A percentile compares a stretch with the other conserved stretches of the same genome.
phyloP scores from a whole-genome alignment of 768 basidiomycete genomes.

The Podaxis rugospora region DNA sequence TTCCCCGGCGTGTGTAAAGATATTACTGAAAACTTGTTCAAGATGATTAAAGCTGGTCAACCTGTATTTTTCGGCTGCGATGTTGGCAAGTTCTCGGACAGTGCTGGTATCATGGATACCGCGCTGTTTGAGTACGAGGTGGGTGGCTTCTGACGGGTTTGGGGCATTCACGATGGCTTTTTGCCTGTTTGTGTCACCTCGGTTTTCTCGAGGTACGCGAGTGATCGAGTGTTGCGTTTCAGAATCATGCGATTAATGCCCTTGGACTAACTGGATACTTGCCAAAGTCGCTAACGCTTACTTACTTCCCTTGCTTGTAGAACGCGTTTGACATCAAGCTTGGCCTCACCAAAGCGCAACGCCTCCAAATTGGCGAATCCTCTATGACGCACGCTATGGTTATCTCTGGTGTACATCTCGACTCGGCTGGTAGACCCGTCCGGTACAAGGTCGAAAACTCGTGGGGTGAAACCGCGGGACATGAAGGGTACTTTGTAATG shows the following conservation, averaged over 20 bases:
- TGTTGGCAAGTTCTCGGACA: slow-evolving; percentile 82
- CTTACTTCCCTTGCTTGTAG: slow-evolving; percentile 25
- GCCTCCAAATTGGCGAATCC: slow-evolving; percentile 78
- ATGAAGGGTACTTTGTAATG: slow-evolving; percentile 92
- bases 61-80: slow-evolving; percentile 98
- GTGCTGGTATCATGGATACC: slow-evolving; percentile 82
- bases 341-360: slow-evolving; percentile 79
- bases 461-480: slow-evolving; percentile 76
- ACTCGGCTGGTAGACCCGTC: slow-evolving; percentile 64
- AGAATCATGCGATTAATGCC: neutral
- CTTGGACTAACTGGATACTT: neutral
- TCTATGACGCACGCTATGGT: slow-evolving; percentile 97
- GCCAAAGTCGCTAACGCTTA: neutral
- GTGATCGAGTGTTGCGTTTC: neutral
- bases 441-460: slow-evolving; percentile 98
- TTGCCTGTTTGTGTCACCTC: neutral
- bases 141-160: slow-evolving; percentile 1
- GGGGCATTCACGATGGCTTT: neutral
- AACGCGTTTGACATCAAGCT: slow-evolving; percentile 81
- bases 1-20: neutral
- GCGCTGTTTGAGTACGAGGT: slow-evolving; percentile 82
- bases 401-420: slow-evolving; percentile 88
- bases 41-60: slow-evolving; percentile 80
- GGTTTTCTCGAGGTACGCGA: neutral
- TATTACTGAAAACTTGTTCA: neutral